These are phyloP conservation scores for Trametes cubensis DNA, from an alignment of 768 basidiomycete genomes.

Conservation along the genomic window DNA sequence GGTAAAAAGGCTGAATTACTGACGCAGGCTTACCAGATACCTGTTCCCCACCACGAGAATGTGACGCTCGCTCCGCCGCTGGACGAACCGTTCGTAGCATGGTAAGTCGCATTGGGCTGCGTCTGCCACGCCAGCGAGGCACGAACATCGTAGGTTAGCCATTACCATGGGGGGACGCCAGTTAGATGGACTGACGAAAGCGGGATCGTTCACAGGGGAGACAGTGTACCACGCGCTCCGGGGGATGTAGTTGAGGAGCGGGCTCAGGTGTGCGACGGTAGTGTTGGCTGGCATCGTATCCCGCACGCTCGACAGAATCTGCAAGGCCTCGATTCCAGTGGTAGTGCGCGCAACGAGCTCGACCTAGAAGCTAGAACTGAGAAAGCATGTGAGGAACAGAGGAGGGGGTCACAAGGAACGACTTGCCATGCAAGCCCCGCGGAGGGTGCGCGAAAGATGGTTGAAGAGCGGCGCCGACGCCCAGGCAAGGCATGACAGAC, in stretches of 20 bases:
- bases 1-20: no score
- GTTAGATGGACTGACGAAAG: conserved; percentile 11
- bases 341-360: not conserved
- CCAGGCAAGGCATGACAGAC: not conserved
- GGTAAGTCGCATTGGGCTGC: conserved; percentile 18
- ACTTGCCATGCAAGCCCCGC: no score
- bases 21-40: conserved; percentile 13
- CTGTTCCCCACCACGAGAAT: conserved; percentile 23
- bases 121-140: not conserved
- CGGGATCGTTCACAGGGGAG: conserved; percentile 4
- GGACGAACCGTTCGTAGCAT: conserved; percentile 19
- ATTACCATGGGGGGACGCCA: not conserved
- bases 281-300: conserved; percentile 23
- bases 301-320: not conserved
- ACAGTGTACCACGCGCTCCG: conserved; percentile 27
- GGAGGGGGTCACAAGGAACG: not conserved
- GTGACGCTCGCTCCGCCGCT: conserved; percentile 15
- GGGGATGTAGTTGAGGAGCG: conserved; percentile 28
- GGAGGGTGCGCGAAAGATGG: not conserved
- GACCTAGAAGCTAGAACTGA: not conserved
- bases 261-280: conserved; percentile 29
- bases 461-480: not conserved
- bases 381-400: not conserved
- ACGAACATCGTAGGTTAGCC: not conserved
- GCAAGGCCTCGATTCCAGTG: no score